phyloP scores from a whole-genome alignment of 2,329 filamentous ascomycete species.

The Thielaviopsis populi region DNA sequence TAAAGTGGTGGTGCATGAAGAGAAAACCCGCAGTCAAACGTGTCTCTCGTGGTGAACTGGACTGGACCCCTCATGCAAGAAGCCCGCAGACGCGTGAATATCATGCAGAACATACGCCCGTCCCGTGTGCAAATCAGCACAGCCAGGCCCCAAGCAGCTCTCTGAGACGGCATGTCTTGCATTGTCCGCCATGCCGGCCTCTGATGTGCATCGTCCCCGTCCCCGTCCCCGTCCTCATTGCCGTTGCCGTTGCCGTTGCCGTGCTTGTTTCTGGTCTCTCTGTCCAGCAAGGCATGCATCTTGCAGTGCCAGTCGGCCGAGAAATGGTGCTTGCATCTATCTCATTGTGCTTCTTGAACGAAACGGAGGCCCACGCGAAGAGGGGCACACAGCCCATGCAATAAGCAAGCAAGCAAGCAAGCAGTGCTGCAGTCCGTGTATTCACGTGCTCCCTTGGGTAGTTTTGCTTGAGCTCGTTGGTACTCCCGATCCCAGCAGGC shows the following conservation, averaged over 20 bases:
- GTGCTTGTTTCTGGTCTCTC: not conserved
- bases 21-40: too few relatives aligned
- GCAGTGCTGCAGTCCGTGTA: not conserved
- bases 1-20: too few relatives aligned
- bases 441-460: not conserved
- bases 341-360: not conserved
- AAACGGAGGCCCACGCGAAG: not conserved
- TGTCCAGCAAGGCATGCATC: not conserved
- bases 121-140: not conserved
- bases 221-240: not conserved
- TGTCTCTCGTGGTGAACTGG: too few relatives aligned
- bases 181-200: not conserved
- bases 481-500: not conserved
- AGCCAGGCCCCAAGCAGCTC: not conserved
- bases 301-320: not conserved
- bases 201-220: not conserved
- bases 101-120: not conserved
- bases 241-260: too few relatives aligned
- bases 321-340: not conserved
- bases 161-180: not conserved
- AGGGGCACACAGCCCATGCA: too few relatives aligned
- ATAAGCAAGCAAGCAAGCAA: too few relatives aligned
- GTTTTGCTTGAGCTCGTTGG: not conserved
- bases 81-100: too few relatives aligned
- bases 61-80: not conserved